Conservation (phyloP, 371 early-diverging fungal genomes). For the Mucor mucedo region DNA sequence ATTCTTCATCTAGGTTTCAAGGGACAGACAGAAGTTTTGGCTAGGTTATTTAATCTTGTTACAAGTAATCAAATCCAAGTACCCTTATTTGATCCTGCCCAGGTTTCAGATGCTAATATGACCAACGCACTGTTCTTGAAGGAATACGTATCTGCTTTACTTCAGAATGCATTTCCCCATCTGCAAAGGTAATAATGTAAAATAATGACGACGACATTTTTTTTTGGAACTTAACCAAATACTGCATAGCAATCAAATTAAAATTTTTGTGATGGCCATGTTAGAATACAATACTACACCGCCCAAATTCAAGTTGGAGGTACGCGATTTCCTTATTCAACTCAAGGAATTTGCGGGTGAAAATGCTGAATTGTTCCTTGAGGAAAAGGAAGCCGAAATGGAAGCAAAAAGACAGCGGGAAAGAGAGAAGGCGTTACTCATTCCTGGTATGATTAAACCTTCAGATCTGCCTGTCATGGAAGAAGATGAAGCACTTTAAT, state of each 20-base stretch:
- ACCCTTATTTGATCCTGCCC: constrained; percentile 79
- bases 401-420: constrained; percentile 80
- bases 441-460: constrained; percentile 98
- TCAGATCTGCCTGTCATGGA: constrained; percentile 79
- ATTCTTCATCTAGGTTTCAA: constrained; percentile 64
- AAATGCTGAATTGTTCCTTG: constrained; percentile 86
- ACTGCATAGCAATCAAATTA: constrained; percentile 73
- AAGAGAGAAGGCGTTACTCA: constrained; percentile 78
- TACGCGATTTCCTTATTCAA: constrained; percentile 97
- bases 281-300: constrained; percentile 79
- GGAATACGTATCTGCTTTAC: constrained; percentile 80
- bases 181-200: constrained; percentile 65
- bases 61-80: constrained; percentile 80
- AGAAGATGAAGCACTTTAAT: constrained; percentile 60
- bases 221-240: not conserved
- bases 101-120: constrained; percentile 73
- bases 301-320: constrained; percentile 85
- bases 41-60: constrained; percentile 86
- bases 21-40: constrained; percentile 89
- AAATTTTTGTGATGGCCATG: constrained; percentile 86
- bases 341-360: constrained; percentile 94
- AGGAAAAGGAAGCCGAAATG: constrained; percentile 90
- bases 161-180: constrained; percentile 92
- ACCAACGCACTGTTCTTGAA: constrained; percentile 79
- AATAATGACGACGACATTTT: not conserved